Conservation (phyloP, 495 filamentous ascomycete genomes). For the Aspergillus indologenus region DNA sequence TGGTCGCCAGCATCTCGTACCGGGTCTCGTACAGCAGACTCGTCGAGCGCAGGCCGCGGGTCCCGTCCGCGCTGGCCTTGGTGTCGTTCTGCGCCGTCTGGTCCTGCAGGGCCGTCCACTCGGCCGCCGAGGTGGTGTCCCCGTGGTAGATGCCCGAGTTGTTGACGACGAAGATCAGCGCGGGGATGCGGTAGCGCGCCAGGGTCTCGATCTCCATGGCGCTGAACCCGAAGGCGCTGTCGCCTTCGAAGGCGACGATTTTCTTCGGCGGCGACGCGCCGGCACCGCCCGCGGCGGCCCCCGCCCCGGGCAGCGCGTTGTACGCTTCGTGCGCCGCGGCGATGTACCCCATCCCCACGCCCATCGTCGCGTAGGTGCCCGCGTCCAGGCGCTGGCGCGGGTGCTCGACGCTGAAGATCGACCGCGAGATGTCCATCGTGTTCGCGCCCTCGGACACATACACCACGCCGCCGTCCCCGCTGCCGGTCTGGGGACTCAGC, state of each 20-base stretch:
- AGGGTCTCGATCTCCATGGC: conserved; percentile 65
- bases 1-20: conserved; percentile 59
- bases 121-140: conserved; percentile 37
- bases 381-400: conserved; percentile 62
- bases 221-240: conserved; percentile 62
- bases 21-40: conserved; percentile 56
- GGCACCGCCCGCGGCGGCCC: too few species aligned
- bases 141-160: conserved; percentile 65
- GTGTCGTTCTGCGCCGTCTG: conserved; percentile 32
- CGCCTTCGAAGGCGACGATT: conserved; percentile 59
- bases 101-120: conserved; percentile 41
- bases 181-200: conserved; percentile 58
- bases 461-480: conserved; percentile 50
- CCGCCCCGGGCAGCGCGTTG: conserved; percentile 36
- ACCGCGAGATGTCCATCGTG: conserved; percentile 66
- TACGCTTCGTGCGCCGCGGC: conserved; percentile 62
- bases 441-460: conserved; percentile 67
- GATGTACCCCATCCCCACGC: conserved; percentile 63
- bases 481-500: conserved; percentile 24
- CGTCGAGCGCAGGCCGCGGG: conserved; percentile 48
- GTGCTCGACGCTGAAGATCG: conserved; percentile 54
- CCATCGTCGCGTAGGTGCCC: conserved; percentile 66
- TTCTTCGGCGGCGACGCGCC: conserved; percentile 43
- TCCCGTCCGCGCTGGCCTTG: conserved; percentile 28
- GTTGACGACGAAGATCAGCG: conserved; percentile 62